Conservation (phyloP, 257 asterid genomes). For the Mentha longifolia region DNA sequence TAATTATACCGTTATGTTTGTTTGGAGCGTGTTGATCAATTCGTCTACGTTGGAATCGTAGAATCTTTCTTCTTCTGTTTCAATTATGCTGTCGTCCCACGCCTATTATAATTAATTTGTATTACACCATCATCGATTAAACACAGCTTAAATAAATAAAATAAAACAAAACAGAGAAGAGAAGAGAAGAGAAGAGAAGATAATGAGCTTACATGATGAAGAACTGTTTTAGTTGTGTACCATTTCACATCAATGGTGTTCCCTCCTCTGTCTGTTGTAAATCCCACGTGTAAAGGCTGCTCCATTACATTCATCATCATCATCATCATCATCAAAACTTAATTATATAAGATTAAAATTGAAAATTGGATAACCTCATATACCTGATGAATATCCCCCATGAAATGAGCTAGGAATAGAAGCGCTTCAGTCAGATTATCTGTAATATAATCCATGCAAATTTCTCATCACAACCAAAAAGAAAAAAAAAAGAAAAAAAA, state of each 20-base stretch:
- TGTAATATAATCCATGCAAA: slow-evolving; percentile 33
- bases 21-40: slow-evolving; percentile 55
- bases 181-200: not conserved
- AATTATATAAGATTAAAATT: not conserved
- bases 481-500: no score
- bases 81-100: slow-evolving; percentile 82
- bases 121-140: no score
- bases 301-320: not conserved
- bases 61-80: slow-evolving; percentile 64
- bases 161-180: not conserved
- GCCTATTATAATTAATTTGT: slow-evolving; percentile 51
- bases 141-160: not conserved
- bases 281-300: slow-evolving; percentile 90
- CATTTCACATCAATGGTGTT: slow-evolving; percentile 77
- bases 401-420: slow-evolving; percentile 77
- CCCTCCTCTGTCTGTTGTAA: slow-evolving; percentile 67
- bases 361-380: not conserved
- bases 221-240: slow-evolving; percentile 71
- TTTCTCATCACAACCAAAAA: not conserved
- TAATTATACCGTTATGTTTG: slow-evolving; percentile 64
- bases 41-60: slow-evolving; percentile 52
- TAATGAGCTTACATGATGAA: slow-evolving; percentile 70
- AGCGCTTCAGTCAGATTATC: slow-evolving; percentile 87
- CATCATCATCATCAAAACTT: no score
- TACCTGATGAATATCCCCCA: slow-evolving; percentile 96